These are phyloP conservation scores for Aspergillus mulundensis DNA, from an alignment of 495 filamentous ascomycete species.

Conservation along the genomic window DNA sequence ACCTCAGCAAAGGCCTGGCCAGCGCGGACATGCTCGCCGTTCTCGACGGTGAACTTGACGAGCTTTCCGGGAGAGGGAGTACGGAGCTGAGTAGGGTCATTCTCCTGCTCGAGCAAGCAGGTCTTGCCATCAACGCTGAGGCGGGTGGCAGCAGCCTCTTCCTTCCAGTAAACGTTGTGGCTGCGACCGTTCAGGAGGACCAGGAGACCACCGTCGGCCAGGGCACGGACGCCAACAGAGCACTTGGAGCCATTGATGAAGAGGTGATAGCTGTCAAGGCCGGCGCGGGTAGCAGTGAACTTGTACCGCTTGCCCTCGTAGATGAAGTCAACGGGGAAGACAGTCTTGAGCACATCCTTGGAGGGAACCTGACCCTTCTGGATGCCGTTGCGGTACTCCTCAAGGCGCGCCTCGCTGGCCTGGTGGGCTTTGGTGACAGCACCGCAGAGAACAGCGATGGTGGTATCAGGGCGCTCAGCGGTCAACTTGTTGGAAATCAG, in stretches of 20 bases:
- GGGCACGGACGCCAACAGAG: slow-evolving; percentile 84
- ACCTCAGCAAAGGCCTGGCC: slow-evolving; percentile 96
- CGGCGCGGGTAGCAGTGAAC: slow-evolving; percentile 94
- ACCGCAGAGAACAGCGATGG: slow-evolving; percentile 86
- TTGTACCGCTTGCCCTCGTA: slow-evolving; percentile 96
- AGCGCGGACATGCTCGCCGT: slow-evolving; percentile 88
- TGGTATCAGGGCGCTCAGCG: slow-evolving; percentile 89
- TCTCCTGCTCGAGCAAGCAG: slow-evolving; percentile 96
- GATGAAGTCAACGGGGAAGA: slow-evolving; percentile 98
- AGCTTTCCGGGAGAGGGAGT: slow-evolving; percentile 96
- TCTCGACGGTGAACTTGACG: slow-evolving; percentile 97
- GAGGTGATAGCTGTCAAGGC: slow-evolving; percentile 90
- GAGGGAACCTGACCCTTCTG: slow-evolving; percentile 96
- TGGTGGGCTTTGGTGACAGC: slow-evolving; percentile 93
- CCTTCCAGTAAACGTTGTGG: slow-evolving; percentile 99
- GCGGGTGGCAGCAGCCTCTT: slow-evolving; percentile 92
- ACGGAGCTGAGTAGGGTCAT: slow-evolving; percentile 95
- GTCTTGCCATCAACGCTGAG: slow-evolving; percentile 97
- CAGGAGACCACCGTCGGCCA: slow-evolving; percentile 92
- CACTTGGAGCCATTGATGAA: slow-evolving; percentile 99
- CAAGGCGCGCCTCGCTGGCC: slow-evolving; percentile 80
- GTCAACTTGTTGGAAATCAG: slow-evolving; percentile 97
- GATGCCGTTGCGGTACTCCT: slow-evolving; percentile 81
- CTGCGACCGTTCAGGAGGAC: slow-evolving; percentile 83
- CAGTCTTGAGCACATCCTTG: slow-evolving; percentile 94